Percentiles rank a stretch among this genome's conserved stretches.
Evolutionary conservation across 169 alveolate species (phyloP).

Genomic region (Theileria orientalis): DNA sequence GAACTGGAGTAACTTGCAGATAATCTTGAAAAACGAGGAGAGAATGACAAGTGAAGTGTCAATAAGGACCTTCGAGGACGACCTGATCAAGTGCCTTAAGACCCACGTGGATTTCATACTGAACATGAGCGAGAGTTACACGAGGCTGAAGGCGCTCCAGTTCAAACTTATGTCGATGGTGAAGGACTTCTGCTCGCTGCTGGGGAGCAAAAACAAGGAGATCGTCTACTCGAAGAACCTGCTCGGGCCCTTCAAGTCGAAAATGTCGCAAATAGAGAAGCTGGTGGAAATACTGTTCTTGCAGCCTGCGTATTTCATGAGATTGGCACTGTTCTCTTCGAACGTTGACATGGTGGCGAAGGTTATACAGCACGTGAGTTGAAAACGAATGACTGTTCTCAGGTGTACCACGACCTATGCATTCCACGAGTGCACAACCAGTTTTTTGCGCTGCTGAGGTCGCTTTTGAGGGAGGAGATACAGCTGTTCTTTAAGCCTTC

Average conservation of each 20-base stretch:
- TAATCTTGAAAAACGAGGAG: slow-evolving; percentile 68
- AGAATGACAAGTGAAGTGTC: slow-evolving; percentile 59
- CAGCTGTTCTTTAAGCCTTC: slow-evolving; percentile 49
- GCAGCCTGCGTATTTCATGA: slow-evolving; percentile 60
- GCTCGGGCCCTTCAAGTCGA: background rate
- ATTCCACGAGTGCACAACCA: slow-evolving; percentile 50
- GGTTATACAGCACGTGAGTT: slow-evolving; percentile 26
- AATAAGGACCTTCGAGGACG: slow-evolving; percentile 68
- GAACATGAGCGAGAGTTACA: slow-evolving; percentile 50
- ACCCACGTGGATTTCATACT: slow-evolving; percentile 66
- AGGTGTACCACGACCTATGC: slow-evolving; percentile 32
- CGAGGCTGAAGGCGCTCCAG: slow-evolving; percentile 39
- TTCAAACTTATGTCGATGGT: slow-evolving; percentile 40
- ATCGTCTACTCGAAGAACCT: background rate
- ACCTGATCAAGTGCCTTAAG: slow-evolving; percentile 58
- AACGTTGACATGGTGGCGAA: slow-evolving; percentile 23
- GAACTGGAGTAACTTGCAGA: slow-evolving; percentile 69
- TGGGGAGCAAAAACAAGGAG: background rate
- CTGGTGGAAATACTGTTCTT: slow-evolving; percentile 30
- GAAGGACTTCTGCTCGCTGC: slow-evolving; percentile 7
- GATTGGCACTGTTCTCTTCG: slow-evolving; percentile 49
- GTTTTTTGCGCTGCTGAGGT: slow-evolving; percentile 31
- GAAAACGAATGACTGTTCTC: background rate
- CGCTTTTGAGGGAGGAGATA: slow-evolving; percentile 53
- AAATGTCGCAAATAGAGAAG: slow-evolving; percentile 19